Evolutionary conservation across 2,329 filamentous ascomycete genomes (phyloP), one percentile per base, ranked within the genome.

Genomic region (Ophiocordyceps camponoti-floridani): DNA sequence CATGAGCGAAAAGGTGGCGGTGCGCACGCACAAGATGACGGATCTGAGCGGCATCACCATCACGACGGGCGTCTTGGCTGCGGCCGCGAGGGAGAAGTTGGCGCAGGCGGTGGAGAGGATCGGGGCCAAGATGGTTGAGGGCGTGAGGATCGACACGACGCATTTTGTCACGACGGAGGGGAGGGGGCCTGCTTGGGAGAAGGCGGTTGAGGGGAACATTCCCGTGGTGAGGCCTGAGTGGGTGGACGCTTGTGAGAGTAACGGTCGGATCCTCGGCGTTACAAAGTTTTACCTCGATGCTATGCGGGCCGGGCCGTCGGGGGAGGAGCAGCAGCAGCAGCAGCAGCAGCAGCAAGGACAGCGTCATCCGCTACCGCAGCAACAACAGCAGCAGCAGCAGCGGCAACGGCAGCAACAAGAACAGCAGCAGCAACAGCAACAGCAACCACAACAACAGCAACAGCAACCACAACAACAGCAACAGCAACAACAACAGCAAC

Each of bases 151-250:
- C 57, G 91, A 98, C 60, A 98, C 91, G 1, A 98, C 91, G 14
- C 91, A 98, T 64, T 98, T 98, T 60, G 86, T 98, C 47, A 96
- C 89, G 50, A 94, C 86, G 10, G 91, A 98, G 61, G 88, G 88
- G 28, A 72, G 88, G 46, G 91, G 91, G 30, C 73, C 84, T 43
- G 74, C 82, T 12, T n/a, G n/a, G n/a, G n/a, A n/a, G n/a, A n/a
- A n/a, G n/a, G n/a, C n/a, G n/a, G n/a, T n/a, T n/a, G n/a, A 96
- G 67, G 93, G 88, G 76, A 98, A 96, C 61, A 94, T 98, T 45
- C 91, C 91, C 8, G 86, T 98, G 11, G 91, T 98, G 19, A 77
- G 91, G 37, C 91, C 91, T 18, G 91, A 98, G 62, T 98, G 91
- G 91, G 76, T 98, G 28, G 84, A 94, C 54, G 89, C 87, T n/a